A percentile compares a stretch with the other conserved stretches of the same genome.
Conservation (phyloP, 1,139 yeast genomes). For the Schwanniomyces etchellsii region DNA sequence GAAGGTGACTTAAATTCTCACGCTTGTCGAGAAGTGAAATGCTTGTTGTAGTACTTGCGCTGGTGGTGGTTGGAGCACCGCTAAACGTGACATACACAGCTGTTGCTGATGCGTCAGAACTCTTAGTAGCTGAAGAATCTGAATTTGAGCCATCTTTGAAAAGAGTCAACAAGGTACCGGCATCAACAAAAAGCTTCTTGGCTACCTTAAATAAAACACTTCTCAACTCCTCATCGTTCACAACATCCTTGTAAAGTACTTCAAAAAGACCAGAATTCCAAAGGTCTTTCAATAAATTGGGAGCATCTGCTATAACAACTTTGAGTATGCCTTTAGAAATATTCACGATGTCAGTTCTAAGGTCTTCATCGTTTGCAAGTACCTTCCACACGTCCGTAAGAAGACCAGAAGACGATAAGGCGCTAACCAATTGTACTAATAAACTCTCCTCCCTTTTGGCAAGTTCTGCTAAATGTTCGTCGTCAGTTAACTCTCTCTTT, state of each 20-base stretch:
- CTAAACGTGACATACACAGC: constrained; percentile 13
- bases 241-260: constrained; percentile 26
- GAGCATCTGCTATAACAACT: constrained; percentile 37
- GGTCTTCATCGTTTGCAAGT: constrained; percentile 27
- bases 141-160: constrained; percentile 13
- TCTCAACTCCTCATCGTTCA: constrained; percentile 31
- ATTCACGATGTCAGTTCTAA: constrained; percentile 19
- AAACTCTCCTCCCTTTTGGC: constrained; percentile 36
- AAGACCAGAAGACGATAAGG: constrained; percentile 37
- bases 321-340: constrained; percentile 7
- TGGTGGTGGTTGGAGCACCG: neutral
- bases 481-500: constrained; percentile 31
- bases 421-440: constrained; percentile 31
- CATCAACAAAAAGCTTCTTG: constrained; percentile 29
- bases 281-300: constrained; percentile 37
- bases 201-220: constrained; percentile 31
- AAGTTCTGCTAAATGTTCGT: constrained; percentile 22
- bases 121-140: constrained; percentile 12
- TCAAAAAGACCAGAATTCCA: constrained; percentile 41
- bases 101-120: constrained; percentile 13
- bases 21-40: constrained; percentile 4
- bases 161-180: constrained; percentile 22
- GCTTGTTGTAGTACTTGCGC: constrained; percentile 2
- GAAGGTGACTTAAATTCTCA: constrained; percentile 18
- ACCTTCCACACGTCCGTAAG: constrained; percentile 32